phyloP scores from a whole-genome alignment of 257 asterid species.

The Orobanche coerulescens region DNA sequence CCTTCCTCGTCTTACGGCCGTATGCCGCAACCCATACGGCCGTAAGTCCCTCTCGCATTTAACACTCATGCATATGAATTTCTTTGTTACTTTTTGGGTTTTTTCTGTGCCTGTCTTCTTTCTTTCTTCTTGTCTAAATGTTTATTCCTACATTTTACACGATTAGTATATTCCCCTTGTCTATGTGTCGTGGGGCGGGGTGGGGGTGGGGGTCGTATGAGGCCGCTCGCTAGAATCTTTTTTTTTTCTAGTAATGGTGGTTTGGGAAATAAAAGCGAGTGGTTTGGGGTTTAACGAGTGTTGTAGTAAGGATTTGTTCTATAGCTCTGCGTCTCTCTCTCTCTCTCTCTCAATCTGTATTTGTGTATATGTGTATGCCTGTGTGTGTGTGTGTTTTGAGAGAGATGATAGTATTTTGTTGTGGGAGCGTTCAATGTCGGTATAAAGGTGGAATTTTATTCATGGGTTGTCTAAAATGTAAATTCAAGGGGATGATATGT shows the following conservation, averaged over 20 bases:
- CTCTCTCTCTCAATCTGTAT: too few species aligned
- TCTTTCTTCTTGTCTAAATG: too few species aligned
- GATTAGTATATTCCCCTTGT: constrained; percentile 4
- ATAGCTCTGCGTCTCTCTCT: not conserved
- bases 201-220: not conserved
- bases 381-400: not conserved
- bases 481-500: too few species aligned
- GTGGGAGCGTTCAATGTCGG: constrained; percentile 15
- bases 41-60: constrained; percentile 16
- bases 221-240: not conserved
- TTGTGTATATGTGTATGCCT: too few species aligned
- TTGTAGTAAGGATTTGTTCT: not conserved
- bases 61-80: not conserved
- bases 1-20: too few species aligned
- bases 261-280: constrained; percentile 16
- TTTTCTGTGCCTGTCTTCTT: too few species aligned
- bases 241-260: constrained; percentile 10
- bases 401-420: not conserved
- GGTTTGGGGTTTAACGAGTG: constrained; percentile 23
- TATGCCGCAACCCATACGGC: too few species aligned
- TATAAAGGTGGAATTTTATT: constrained; percentile 8
- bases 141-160: constrained; percentile 9
- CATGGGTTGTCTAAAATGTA: too few species aligned
- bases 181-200: not conserved
- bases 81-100: too few species aligned